Evolutionary conservation across 2,329 filamentous ascomycete species (phyloP).

Genomic region (Elsinoe necatrix): DNA sequence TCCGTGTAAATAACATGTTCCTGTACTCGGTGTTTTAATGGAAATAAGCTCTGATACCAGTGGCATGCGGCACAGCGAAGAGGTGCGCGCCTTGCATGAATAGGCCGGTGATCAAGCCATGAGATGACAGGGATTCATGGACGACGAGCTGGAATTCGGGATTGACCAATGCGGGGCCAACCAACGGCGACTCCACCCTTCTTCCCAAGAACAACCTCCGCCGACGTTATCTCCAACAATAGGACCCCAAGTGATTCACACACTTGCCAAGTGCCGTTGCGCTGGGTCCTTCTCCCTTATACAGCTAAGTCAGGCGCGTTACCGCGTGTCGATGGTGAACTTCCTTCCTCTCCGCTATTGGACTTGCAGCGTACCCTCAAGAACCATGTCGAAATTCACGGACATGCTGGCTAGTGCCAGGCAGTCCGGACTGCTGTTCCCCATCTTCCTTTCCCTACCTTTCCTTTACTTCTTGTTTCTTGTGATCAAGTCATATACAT

Average conservation of each 20-base stretch:
- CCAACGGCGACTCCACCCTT: neutral
- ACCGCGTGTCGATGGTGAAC: neutral
- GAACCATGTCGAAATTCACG: neutral
- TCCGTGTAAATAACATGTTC: neutral
- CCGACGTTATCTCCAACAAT: neutral
- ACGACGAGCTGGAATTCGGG: neutral
- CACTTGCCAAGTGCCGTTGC: neutral
- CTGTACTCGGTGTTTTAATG: neutral
- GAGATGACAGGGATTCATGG: neutral
- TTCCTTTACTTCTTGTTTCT: constrained; percentile 3
- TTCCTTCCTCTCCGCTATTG: neutral
- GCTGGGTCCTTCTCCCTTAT: neutral
- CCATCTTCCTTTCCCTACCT: neutral
- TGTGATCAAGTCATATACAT: constrained; percentile 14
- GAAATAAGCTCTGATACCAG: neutral
- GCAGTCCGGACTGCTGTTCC: neutral
- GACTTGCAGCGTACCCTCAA: neutral
- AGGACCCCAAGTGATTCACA: neutral
- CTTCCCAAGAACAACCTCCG: neutral
- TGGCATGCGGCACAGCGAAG: too few relatives aligned
- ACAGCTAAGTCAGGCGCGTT: neutral
- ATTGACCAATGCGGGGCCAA: neutral
- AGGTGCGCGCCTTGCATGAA: neutral
- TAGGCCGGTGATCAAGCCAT: neutral
- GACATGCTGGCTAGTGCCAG: neutral